Percentiles rank a stretch among this genome's conserved stretches.
Conservation (phyloP, 2,329 filamentous ascomycete genomes). For the Hysterium pulicare region DNA sequence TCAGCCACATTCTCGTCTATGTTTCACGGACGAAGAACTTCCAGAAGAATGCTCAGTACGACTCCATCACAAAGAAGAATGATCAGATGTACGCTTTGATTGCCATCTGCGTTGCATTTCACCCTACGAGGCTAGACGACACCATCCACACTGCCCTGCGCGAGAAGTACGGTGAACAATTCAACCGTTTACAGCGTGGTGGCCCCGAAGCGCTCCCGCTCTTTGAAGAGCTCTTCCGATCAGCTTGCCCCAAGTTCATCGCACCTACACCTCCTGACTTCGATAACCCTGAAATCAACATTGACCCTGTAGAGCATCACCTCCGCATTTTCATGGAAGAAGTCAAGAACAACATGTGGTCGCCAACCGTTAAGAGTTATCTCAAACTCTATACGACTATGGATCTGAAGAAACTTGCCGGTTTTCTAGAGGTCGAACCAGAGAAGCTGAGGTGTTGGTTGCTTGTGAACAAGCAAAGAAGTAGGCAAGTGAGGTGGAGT, state of each 20-base stretch:
- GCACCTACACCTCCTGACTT: constrained; percentile 95
- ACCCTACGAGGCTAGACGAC: constrained; percentile 94
- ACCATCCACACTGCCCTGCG: constrained; percentile 97
- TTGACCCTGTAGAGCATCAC: constrained; percentile 97
- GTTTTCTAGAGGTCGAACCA: constrained; percentile 95
- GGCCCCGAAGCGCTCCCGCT: constrained; percentile 92
- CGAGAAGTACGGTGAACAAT: constrained; percentile 99
- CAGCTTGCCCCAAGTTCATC: constrained; percentile 99
- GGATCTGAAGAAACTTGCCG: constrained; percentile 96
- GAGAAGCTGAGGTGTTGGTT: constrained; percentile 93
- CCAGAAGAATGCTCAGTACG: constrained; percentile 98
- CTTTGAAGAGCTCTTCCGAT: constrained; percentile 97
- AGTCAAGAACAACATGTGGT: constrained; percentile 99
- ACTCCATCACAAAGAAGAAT: constrained; percentile 99
- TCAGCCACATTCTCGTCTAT: constrained; percentile 99
- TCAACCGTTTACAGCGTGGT: constrained; percentile 92
- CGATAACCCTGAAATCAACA: constrained; percentile 91
- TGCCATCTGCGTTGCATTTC: constrained; percentile 97
- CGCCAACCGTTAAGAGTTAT: constrained; percentile 96
- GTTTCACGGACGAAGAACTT: constrained; percentile 99
- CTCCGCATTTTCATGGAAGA: constrained; percentile 98
- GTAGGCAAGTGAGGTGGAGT: constrained; percentile 90
- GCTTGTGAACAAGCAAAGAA: constrained; percentile 97
- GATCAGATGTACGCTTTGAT: constrained; percentile 99
- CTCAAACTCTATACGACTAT: constrained; percentile 99